phyloP scores from a whole-genome alignment of 805 yeast species.

The Komagataella pastoris region DNA sequence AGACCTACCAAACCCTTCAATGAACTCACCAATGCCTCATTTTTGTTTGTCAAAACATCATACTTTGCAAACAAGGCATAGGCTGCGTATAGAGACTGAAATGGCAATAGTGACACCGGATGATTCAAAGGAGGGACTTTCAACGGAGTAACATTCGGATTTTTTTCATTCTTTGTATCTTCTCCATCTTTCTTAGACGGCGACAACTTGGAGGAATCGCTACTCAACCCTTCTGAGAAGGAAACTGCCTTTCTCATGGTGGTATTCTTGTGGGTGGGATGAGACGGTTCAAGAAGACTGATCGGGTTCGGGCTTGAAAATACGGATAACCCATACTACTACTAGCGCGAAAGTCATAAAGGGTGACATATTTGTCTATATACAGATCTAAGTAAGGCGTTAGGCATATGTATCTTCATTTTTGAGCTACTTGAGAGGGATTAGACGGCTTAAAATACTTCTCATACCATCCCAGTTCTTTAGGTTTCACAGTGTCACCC shows the following conservation, averaged over 20 bases:
- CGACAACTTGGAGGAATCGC: background rate
- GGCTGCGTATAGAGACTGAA: conserved; percentile 13
- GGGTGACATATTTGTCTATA: background rate
- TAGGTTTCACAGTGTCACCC: conserved; percentile 40
- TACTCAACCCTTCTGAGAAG: conserved; percentile 6
- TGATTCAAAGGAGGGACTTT: background rate
- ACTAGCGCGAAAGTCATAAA: background rate
- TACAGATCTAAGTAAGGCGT: background rate
- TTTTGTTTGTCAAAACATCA: conserved; percentile 15
- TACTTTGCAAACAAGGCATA: conserved; percentile 18
- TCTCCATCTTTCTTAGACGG: background rate
- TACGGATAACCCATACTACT: background rate
- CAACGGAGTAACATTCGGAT: background rate
- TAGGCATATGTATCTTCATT: background rate
- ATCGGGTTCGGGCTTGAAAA: background rate
- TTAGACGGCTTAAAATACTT: conserved; percentile 22
- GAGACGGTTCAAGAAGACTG: background rate
- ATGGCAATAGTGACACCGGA: conserved; percentile 14
- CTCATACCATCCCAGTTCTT: conserved; percentile 35
- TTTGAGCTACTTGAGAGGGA: conserved; percentile 5
- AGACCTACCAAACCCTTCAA: conserved; percentile 18
- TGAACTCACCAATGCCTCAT: conserved; percentile 12
- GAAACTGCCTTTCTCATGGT: conserved; percentile 16
- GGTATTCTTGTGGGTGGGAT: background rate
- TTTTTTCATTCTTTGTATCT: background rate